A percentile compares a stretch with the other conserved stretches of the same genome.
Evolutionary conservation across 1,284 basidiomycete genomes (phyloP).

Genomic region (Pisolithus thermaeus): DNA sequence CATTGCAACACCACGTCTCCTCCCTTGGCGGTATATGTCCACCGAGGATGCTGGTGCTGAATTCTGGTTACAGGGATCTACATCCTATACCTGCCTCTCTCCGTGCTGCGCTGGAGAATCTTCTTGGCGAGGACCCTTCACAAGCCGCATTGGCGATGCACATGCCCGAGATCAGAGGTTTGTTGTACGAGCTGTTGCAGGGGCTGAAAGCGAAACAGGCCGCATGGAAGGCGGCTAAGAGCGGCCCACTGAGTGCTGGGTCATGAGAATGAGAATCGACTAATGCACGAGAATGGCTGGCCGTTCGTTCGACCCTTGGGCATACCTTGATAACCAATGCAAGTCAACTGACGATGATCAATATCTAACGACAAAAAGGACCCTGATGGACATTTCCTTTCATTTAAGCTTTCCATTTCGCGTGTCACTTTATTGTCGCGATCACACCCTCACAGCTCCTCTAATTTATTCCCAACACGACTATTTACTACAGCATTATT

Average conservation of each 20-base stretch:
- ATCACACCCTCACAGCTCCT: too few relatives aligned
- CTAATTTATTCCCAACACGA: too few relatives aligned
- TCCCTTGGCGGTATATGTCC: neutral
- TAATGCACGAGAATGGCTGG: too few relatives aligned
- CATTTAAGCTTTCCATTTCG: too few relatives aligned
- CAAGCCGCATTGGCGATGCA: slow-evolving; percentile 67
- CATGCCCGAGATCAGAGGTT: slow-evolving; percentile 75
- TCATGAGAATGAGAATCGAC: too few relatives aligned
- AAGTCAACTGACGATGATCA: too few relatives aligned
- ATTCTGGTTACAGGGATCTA: slow-evolving; percentile 59
- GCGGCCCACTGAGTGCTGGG: neutral
- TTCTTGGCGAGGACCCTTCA: slow-evolving; percentile 81
- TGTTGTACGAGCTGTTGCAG: slow-evolving; percentile 76
- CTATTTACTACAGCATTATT: too few relatives aligned
- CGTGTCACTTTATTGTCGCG: too few relatives aligned
- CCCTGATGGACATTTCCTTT: too few relatives aligned
- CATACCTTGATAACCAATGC: too few relatives aligned
- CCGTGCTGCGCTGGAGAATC: slow-evolving; percentile 76
- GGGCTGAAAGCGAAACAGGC: slow-evolving; percentile 83
- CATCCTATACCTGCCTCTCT: slow-evolving; percentile 77
- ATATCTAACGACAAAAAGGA: too few relatives aligned
- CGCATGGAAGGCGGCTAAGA: slow-evolving; percentile 39
- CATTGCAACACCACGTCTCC: neutral
- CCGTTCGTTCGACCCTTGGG: too few relatives aligned
- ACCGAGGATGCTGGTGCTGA: neutral